Evolutionary conservation across 2,329 filamentous ascomycete species (phyloP), one percentile per base, ranked within the genome.

Genomic region (Epichloe bromicola): DNA sequence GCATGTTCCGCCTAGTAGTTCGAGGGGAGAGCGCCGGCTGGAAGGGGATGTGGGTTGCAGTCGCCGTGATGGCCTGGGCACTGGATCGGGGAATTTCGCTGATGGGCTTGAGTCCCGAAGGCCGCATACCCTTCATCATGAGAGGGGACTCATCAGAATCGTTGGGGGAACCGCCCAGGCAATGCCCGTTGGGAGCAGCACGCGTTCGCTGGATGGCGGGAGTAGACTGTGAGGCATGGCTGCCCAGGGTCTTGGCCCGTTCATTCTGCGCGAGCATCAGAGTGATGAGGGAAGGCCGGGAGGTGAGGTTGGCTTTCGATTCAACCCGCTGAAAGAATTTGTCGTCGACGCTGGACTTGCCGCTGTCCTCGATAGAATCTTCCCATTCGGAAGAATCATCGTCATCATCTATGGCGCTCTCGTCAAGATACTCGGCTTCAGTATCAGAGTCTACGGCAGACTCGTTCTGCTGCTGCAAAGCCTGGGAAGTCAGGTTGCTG

Each of bases 1-100:
- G 78, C 93, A 98, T 98, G 68, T 96, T 94, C 54, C 90, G 81
- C 48, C 93, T 81, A 0, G 90, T 96, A 0, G 91, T 96, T 52
- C 89, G 82, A 4, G 93, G 93, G 5, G 93, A 97, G 57, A 95
- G 77, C 2, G 88, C 86, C 30, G 83, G 80, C 51, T 87, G 85
- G 57, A 86, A 80, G 46, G 74, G 67, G 39, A 67, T 65, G 52
- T 82, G 82, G n/a, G 78, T 78, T 19, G 84, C 78, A 14, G 81
- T 83, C 62, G 83, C 79, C 61, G 83, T 79, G 62, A 95, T 95
- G 30, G 90, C 88, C 66, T 91, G 88, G 0, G 79, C 78, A 4
- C 63, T 65, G 1, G 88, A 83, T 42, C 84, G 78, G 41, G 85
- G 80, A 44, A 83, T 73, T 60, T 85, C 82, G 52, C 70, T 76